These are phyloP conservation scores for Ganoderma lucidum DNA, from an alignment of 1,284 basidiomycete genomes.

Conservation along the genomic window DNA sequence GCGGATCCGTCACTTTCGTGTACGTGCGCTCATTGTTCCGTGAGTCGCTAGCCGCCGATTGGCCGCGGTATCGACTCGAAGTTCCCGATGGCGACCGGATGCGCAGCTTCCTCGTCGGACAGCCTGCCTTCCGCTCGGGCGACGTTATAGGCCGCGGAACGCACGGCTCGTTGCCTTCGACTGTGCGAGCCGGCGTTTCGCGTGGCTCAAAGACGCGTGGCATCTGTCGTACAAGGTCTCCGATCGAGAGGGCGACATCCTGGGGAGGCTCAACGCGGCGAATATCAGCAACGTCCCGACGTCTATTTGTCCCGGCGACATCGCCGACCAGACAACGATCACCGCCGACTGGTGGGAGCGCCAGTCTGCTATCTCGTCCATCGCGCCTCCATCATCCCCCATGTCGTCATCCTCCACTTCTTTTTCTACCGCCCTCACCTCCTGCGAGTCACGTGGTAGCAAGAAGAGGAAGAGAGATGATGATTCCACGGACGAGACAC, in stretches of 20 bases:
- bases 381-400: not conserved
- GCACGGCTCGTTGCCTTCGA: constrained; percentile 14
- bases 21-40: constrained; percentile 3
- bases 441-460: not conserved
- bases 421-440: not conserved
- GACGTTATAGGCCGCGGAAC: constrained; percentile 15
- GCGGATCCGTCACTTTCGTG: not conserved
- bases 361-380: not conserved
- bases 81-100: not conserved
- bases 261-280: constrained; percentile 5
- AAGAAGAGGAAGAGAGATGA: not conserved
- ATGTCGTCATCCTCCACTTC: not conserved
- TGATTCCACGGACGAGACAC: not conserved
- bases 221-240: not conserved
- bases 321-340: constrained; percentile 9
- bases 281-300: not conserved
- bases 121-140: constrained; percentile 7
- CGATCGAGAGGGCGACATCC: constrained; percentile 8
- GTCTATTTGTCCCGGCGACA: constrained; percentile 10
- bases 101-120: constrained; percentile 10
- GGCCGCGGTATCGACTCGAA: constrained; percentile 18
- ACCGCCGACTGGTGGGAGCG: not conserved
- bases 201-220: constrained; percentile 20
- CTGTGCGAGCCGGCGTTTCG: not conserved
- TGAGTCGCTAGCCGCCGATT: not conserved